These are phyloP conservation scores for Hymenoscyphus albidus DNA, from an alignment of 2,329 filamentous ascomycete genomes.

Conservation along the genomic window DNA sequence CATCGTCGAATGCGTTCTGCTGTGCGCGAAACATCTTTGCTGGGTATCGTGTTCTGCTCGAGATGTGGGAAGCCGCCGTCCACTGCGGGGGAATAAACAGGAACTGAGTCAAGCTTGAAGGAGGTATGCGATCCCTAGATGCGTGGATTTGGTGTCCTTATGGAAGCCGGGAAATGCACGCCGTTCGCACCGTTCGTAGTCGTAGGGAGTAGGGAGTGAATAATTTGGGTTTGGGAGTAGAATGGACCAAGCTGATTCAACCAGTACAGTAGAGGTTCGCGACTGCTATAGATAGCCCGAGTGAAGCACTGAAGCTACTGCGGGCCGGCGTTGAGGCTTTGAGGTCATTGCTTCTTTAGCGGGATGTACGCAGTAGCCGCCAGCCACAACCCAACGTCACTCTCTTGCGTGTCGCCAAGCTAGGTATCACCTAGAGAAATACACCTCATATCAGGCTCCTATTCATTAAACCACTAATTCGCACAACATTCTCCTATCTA, in stretches of 20 bases:
- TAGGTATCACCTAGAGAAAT: neutral
- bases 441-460: neutral
- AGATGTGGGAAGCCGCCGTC: neutral
- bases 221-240: neutral
- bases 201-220: neutral
- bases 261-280: neutral
- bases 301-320: neutral
- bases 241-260: neutral
- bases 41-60: slow-evolving; percentile 11
- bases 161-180: neutral
- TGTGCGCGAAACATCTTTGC: slow-evolving; percentile 54
- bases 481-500: neutral
- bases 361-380: neutral
- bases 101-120: neutral
- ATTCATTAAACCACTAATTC: too few species aligned
- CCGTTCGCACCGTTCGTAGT: neutral
- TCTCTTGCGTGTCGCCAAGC: slow-evolving; percentile 8
- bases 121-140: neutral
- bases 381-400: slow-evolving; percentile 3
- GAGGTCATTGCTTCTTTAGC: slow-evolving; percentile 3
- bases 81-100: slow-evolving; percentile 4
- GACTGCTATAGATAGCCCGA: neutral
- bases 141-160: neutral
- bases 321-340: slow-evolving; percentile 1
- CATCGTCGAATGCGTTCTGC: slow-evolving; percentile 67